Conservation (phyloP, 768 basidiomycete genomes). For the Boletus rex-veris region DNA sequence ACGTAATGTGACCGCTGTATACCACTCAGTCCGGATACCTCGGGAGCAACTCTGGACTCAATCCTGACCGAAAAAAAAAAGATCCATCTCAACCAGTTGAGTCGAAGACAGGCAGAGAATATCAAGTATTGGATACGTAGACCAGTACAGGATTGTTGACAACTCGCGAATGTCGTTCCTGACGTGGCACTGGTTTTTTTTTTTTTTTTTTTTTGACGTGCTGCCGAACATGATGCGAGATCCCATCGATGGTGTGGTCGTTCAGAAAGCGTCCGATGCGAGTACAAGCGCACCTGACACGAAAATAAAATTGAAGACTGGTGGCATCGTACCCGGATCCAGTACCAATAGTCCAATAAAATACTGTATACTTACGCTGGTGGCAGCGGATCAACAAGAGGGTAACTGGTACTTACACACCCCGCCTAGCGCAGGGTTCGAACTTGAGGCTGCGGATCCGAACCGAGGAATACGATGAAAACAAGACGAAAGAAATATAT, state of each 20-base stretch:
- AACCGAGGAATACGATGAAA: constrained; percentile 22
- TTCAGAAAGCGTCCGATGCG: not conserved
- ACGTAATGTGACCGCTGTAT: no score
- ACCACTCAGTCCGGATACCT: not conserved
- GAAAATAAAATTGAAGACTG: not conserved
- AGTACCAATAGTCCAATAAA: constrained; percentile 19
- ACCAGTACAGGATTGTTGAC: not conserved
- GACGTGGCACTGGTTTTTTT: constrained; percentile 13
- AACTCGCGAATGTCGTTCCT: constrained; percentile 10
- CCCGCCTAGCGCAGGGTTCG: constrained; percentile 28
- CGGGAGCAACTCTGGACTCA: not conserved
- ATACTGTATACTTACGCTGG: constrained; percentile 38
- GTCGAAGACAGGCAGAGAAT: no score
- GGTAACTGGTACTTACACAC: constrained; percentile 34
- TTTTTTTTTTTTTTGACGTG: constrained; percentile 19
- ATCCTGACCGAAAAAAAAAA: no score
- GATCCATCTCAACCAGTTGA: not conserved
- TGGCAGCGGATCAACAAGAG: constrained; percentile 27
- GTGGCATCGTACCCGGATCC: constrained; percentile 4
- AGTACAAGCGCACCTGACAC: not conserved
- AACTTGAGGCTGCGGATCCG: constrained; percentile 24
- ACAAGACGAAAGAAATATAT: constrained; percentile 27
- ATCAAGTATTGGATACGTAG: not conserved
- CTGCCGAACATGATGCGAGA: constrained; percentile 17
- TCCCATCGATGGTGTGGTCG: constrained; percentile 7